Evolutionary conservation across 2,329 filamentous ascomycete species (phyloP).

Genomic region (Botryotinia globosa): DNA sequence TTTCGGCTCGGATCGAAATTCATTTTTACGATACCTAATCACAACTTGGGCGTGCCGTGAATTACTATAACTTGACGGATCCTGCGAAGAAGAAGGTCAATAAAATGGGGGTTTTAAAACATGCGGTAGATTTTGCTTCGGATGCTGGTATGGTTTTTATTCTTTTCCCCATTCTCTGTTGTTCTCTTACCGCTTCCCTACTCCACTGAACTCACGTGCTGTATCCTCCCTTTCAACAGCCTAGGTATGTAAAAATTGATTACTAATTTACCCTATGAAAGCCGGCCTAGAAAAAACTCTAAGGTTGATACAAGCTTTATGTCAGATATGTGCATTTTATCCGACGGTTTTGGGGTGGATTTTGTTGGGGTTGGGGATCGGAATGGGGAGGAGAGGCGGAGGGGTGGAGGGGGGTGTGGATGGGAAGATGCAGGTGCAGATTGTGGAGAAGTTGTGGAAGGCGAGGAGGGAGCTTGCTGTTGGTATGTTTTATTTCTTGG

Average conservation of each 20-base stretch:
- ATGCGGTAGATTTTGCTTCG: constrained; percentile 31
- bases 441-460: constrained; percentile 37
- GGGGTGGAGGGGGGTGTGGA: background rate
- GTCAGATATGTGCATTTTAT: constrained; percentile 49
- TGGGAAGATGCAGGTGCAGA: constrained; percentile 35
- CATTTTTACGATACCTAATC: background rate
- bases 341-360: constrained; percentile 30
- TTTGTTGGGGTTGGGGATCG: constrained; percentile 25
- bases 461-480: constrained; percentile 44
- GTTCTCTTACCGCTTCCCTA: background rate
- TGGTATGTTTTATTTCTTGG: constrained; percentile 37
- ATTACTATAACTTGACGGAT: background rate
- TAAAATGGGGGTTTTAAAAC: constrained; percentile 20
- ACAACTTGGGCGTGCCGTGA: background rate
- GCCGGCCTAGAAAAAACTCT: constrained; percentile 61
- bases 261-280: constrained; percentile 32
- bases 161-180: too few species aligned
- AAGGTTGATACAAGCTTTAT: constrained; percentile 53
- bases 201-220: background rate
- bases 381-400: constrained; percentile 36
- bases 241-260: too few species aligned
- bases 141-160: constrained; percentile 28
- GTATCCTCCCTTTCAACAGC: background rate
- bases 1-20: background rate
- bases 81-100: background rate